phyloP scores from a whole-genome alignment of 768 basidiomycete species.

The Phylloporus sp. region DNA sequence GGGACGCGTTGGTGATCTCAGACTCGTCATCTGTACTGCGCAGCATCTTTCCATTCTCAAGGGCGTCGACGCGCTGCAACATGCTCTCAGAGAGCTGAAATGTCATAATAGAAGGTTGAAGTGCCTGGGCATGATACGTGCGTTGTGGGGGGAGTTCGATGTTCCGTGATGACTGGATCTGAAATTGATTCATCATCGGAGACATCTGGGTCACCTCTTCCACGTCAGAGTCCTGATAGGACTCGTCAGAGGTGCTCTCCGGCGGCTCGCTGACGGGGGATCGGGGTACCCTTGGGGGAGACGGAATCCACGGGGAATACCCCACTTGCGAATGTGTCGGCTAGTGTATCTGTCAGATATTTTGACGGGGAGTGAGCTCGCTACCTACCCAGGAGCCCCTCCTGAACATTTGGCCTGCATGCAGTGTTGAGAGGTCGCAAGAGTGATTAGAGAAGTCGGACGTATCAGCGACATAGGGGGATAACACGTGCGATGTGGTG shows the following conservation, averaged over 20 bases:
- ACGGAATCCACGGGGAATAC: conserved; percentile 14
- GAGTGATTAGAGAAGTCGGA: conserved; percentile 9
- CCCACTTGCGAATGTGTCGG: conserved; percentile 14
- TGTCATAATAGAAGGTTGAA: conserved; percentile 28
- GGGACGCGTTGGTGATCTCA: conserved; percentile 7
- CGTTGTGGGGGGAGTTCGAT: conserved; percentile 3
- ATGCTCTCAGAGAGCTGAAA: conserved; percentile 26
- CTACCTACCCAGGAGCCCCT: conserved; percentile 26
- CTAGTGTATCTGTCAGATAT: conserved; percentile 19
- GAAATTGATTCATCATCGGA: conserved; percentile 32
- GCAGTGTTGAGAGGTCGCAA: conserved; percentile 8
- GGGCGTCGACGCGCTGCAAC: conserved; percentile 25
- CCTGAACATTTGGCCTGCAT: conserved; percentile 14
- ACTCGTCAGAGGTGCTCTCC: conserved; percentile 30
- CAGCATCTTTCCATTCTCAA: conserved; percentile 23
- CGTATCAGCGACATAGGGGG: conserved; percentile 12
- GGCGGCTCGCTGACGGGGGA: conserved; percentile 30
- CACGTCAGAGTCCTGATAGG: conserved; percentile 26
- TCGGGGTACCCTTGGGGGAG: conserved; percentile 8
- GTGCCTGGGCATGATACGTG: conserved; percentile 9
- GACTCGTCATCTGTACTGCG: conserved; percentile 14
- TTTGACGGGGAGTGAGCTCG: background rate
- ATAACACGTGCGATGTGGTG: conserved; percentile 22
- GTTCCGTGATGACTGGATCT: conserved; percentile 19
- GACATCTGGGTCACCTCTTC: conserved; percentile 27